Percentiles rank a stretch among this genome's conserved stretches.
phyloP scores from a whole-genome alignment of 2,329 filamentous ascomycete genomes.

The Aspergillus brasiliensis region DNA sequence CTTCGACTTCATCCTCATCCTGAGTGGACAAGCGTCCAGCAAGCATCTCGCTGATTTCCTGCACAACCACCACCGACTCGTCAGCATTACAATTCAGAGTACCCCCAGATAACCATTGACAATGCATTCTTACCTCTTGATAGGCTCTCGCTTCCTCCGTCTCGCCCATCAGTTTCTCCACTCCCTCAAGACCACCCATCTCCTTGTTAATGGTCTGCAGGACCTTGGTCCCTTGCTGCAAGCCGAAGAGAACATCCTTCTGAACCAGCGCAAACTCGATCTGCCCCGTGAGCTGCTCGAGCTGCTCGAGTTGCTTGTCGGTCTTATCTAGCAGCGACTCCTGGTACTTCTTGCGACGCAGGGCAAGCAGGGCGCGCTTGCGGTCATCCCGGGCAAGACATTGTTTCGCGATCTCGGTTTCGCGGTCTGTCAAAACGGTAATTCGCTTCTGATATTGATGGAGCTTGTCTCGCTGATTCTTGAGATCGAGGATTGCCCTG shows the following conservation, averaged over 20 bases:
- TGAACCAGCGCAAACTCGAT: constrained; percentile 97
- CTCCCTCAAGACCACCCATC: constrained; percentile 91
- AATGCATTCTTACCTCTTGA: constrained; percentile 66
- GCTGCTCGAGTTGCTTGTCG: constrained; percentile 87
- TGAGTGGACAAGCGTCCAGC: constrained; percentile 85
- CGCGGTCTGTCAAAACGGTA: constrained; percentile 78
- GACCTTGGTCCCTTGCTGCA: constrained; percentile 89
- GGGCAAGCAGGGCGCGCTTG: constrained; percentile 76
- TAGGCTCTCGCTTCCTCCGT: constrained; percentile 88
- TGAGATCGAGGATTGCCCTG: constrained; percentile 96
- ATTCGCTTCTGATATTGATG: constrained; percentile 95
- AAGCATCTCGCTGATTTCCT: constrained; percentile 93
- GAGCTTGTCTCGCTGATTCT: constrained; percentile 94
- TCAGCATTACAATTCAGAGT: constrained; percentile 6
- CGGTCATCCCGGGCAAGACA: constrained; percentile 82
- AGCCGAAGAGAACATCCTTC: constrained; percentile 90
- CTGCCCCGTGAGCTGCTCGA: constrained; percentile 82
- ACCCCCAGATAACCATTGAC: not conserved
- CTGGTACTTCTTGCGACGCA: constrained; percentile 96
- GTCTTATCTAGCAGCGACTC: constrained; percentile 86
- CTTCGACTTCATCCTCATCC: constrained; percentile 97
- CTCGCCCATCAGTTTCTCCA: constrained; percentile 94
- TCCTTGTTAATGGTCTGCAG: constrained; percentile 89
- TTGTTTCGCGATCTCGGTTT: constrained; percentile 81
- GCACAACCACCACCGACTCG: constrained; percentile 11